A percentile compares a stretch with the other conserved stretches of the same genome.
Conservation (phyloP, 495 filamentous ascomycete genomes). For the Xylaria intraflava region DNA sequence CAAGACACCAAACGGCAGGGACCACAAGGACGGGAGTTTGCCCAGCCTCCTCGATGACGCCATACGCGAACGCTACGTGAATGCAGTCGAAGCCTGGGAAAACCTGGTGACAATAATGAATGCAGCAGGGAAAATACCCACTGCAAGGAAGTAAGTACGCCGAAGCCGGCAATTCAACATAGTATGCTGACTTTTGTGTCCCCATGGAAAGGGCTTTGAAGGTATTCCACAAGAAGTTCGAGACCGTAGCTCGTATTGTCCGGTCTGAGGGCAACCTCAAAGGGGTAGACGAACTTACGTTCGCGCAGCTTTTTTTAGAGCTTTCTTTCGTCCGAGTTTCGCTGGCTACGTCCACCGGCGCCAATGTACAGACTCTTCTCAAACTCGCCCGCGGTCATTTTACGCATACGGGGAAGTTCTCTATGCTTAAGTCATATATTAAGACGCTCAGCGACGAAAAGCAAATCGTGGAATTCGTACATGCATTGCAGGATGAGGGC, state of each 20-base stretch:
- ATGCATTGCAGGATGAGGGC: background rate
- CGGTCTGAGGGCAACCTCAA: background rate
- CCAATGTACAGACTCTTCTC: constrained; percentile 15
- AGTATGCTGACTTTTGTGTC: background rate
- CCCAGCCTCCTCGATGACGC: background rate
- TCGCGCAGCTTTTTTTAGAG: constrained; percentile 3
- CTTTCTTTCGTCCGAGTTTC: background rate
- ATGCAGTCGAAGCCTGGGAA: constrained; percentile 22
- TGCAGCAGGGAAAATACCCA: constrained; percentile 24
- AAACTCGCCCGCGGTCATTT: constrained; percentile 29
- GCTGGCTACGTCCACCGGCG: background rate
- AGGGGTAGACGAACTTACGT: background rate
- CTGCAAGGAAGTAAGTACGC: constrained; percentile 27
- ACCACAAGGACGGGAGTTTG: constrained; percentile 4
- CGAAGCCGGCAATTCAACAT: background rate
- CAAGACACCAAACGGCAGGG: background rate
- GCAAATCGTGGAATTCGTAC: constrained; percentile 9
- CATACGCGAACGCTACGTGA: background rate
- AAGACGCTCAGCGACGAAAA: constrained; percentile 22
- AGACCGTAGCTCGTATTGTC: background rate
- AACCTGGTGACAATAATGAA: constrained; percentile 25
- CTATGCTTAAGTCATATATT: constrained; percentile 30
- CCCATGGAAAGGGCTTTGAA: background rate
- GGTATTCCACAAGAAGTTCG: background rate
- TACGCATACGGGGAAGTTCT: constrained; percentile 27